Evolutionary conservation across 768 basidiomycete genomes (phyloP).

Genomic region (Tephrocybe sp.): DNA sequence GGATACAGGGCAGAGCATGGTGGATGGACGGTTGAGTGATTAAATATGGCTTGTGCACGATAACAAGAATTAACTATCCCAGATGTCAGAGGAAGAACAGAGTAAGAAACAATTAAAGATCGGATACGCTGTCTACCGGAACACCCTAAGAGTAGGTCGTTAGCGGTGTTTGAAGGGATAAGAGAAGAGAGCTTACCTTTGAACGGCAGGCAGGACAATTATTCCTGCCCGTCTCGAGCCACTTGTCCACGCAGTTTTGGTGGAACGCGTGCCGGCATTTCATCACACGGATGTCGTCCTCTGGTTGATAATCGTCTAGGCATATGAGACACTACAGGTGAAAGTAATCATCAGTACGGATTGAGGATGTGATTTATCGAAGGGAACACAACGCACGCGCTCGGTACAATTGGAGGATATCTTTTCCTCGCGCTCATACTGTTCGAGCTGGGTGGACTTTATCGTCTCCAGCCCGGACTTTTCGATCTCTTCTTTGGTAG

Average conservation of each 20-base stretch:
- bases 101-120: neutral
- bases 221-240: slow-evolving; percentile 84
- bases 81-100: neutral
- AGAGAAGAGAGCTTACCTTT: slow-evolving; percentile 44
- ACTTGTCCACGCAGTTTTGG: slow-evolving; percentile 82
- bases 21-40: neutral
- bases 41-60: neutral
- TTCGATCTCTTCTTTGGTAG: slow-evolving; percentile 81
- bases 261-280: slow-evolving; percentile 91
- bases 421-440: slow-evolving; percentile 60
- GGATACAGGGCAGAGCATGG: slow-evolving; percentile 6
- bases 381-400: slow-evolving; percentile 48
- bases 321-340: slow-evolving; percentile 76
- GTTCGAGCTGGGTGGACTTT: slow-evolving; percentile 49
- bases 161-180: neutral
- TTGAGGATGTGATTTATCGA: neutral
- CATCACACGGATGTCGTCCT: slow-evolving; percentile 81
- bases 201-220: slow-evolving; percentile 92
- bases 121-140: slow-evolving; percentile 20
- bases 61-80: neutral
- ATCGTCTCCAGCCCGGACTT: slow-evolving; percentile 81
- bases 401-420: slow-evolving; percentile 81
- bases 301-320: slow-evolving; percentile 77
- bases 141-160: slow-evolving; percentile 28
- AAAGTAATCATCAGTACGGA: neutral